Evolutionary conservation across 2,329 filamentous ascomycete species (phyloP).

Genomic region (Waltergamsia citrina): DNA sequence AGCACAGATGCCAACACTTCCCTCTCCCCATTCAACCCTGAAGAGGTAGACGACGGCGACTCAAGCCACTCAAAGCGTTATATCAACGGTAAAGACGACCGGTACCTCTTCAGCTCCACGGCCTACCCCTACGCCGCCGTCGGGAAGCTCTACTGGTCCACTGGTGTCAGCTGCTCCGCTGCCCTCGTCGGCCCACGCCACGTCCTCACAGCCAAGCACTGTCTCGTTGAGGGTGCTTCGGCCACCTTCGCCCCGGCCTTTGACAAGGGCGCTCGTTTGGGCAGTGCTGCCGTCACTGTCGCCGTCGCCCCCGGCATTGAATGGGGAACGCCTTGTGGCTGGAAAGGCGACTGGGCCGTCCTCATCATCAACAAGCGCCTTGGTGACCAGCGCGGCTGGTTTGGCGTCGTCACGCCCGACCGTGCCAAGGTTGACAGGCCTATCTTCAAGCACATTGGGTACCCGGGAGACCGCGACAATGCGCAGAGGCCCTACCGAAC

Average conservation of each 20-base stretch:
- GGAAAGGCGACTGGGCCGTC: conserved; percentile 16
- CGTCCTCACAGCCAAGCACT: conserved; percentile 16
- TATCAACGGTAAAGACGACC: conserved; percentile 12
- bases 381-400: conserved; percentile 13
- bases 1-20: not conserved
- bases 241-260: conserved; percentile 13
- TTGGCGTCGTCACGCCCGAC: conserved; percentile 11
- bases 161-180: conserved; percentile 13
- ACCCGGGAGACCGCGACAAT: conserved; percentile 10
- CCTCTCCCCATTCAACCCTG: not conserved
- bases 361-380: conserved; percentile 13
- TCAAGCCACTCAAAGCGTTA: too few species aligned
- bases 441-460: conserved; percentile 11
- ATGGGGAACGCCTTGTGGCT: conserved; percentile 8
- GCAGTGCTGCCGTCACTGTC: conserved; percentile 1
- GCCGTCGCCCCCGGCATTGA: not conserved
- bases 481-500: conserved; percentile 8
- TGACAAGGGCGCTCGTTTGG: conserved; percentile 11
- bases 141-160: conserved; percentile 11
- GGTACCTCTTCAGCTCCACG: conserved; percentile 8
- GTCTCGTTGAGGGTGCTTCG: conserved; percentile 9
- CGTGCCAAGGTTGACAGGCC: conserved; percentile 7
- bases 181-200: conserved; percentile 16
- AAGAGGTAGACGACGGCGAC: too few species aligned
- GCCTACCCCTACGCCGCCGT: conserved; percentile 11